Conservation (phyloP, 2,329 filamentous ascomycete species). For the Dactylellina parvicollis region DNA sequence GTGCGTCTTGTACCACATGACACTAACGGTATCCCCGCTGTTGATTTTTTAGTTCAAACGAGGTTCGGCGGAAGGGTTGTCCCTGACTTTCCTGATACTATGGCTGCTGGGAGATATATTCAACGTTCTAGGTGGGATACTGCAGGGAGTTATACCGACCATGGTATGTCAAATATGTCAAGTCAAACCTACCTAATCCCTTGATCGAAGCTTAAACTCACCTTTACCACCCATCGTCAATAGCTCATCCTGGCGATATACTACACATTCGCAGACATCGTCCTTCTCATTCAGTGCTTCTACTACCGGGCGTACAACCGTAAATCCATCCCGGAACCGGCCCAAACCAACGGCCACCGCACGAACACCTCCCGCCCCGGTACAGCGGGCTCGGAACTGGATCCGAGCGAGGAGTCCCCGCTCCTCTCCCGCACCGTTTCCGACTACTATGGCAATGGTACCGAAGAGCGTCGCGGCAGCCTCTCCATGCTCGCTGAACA, state of each 20-base stretch:
- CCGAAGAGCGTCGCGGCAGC: constrained; percentile 67
- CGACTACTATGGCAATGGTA: constrained; percentile 59
- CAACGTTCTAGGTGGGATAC: constrained; percentile 90
- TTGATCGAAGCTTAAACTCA: constrained; percentile 12
- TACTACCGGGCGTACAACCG: constrained; percentile 76
- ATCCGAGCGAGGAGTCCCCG: constrained; percentile 65
- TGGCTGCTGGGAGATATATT: constrained; percentile 96
- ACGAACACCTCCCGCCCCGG: constrained; percentile 5
- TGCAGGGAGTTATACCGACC: constrained; percentile 91
- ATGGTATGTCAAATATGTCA: constrained; percentile 72
- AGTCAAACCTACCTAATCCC: background rate
- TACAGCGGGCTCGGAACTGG: constrained; percentile 59
- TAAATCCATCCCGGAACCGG: constrained; percentile 59
- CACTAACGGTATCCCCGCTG: background rate
- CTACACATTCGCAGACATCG: constrained; percentile 90
- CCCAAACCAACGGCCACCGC: constrained; percentile 50
- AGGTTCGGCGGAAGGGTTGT: constrained; percentile 84
- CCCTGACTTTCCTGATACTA: constrained; percentile 88
- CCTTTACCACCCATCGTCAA: background rate
- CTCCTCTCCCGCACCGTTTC: constrained; percentile 63
- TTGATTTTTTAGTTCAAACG: constrained; percentile 70
- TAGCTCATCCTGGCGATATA: constrained; percentile 90
- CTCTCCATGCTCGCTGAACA: constrained; percentile 72
- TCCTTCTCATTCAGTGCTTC: constrained; percentile 88
- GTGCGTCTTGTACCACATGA: background rate